Evolutionary conservation across 768 basidiomycete species (phyloP), one percentile per base, ranked within the genome.

Genomic region (Kwoniella mangroviensis): DNA sequence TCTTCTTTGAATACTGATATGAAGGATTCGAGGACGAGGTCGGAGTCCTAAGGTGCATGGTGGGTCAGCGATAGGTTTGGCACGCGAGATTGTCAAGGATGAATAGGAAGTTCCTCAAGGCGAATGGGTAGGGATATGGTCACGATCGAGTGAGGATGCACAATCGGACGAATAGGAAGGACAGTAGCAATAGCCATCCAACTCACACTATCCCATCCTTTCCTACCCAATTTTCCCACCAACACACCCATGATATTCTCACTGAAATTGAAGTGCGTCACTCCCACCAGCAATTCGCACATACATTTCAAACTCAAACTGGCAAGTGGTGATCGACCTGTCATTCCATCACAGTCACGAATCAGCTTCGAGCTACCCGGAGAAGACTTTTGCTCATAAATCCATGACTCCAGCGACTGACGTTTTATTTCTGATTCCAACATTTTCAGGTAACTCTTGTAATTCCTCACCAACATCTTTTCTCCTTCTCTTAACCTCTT

Each of bases 181-280:
- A 19, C 12, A 49, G 10, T 49, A 17, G 45, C 45, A 49, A 63
- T 43, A n/a, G 10, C 49, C 10, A 28, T 26, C 5, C 45, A 9
- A 82, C 89, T 79, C 76, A 94, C 96, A 83, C 89, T 86, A 84
- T 94, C 91, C 94, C 95, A 98, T 21, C 90, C 89, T 79, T 88
- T 91, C 80, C 88, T 89, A 81, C 94, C 94, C 57, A 98, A 83
- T 15, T 89, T 88, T 59, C 90, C 89, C 24, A 98, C 89, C 68
- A 98, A 86, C 60, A 90, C 90, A 70, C 89, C 89, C 89, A 97
- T 93, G 75, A 99, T 87, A 85, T 98, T 97, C 73, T 88, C 86
- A 55, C 92, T 89, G 83, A 98, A 98, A 85, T 98, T 99, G 89
- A 99, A 99, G 84, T 98, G 94, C 15, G 93, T 91, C 71, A 90